Percentiles rank a stretch among this genome's conserved stretches.
Evolutionary conservation across 2,329 filamentous ascomycete genomes (phyloP).

Genomic region (Penicillium sp.): DNA sequence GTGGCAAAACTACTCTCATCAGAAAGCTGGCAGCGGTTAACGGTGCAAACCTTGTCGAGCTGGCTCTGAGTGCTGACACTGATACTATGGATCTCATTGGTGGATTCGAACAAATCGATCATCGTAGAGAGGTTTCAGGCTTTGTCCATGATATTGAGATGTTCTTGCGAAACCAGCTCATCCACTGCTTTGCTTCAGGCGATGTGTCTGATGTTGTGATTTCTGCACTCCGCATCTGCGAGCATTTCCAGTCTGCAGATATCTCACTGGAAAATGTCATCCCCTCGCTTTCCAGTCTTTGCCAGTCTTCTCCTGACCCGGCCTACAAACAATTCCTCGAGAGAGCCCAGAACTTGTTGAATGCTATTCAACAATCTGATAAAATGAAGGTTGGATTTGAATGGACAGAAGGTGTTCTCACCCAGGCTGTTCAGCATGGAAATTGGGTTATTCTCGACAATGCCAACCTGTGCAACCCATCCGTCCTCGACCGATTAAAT

Average conservation of each 20-base stretch:
- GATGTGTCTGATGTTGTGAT: conserved; percentile 21
- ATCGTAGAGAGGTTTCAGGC: conserved; percentile 67
- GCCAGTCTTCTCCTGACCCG: conserved; percentile 44
- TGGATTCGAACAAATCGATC: conserved; percentile 92
- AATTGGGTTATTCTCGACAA: conserved; percentile 96
- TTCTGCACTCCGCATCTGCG: conserved; percentile 32
- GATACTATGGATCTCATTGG: conserved; percentile 97
- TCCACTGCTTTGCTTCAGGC: conserved; percentile 28
- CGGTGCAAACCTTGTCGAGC: conserved; percentile 73
- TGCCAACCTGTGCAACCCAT: conserved; percentile 92
- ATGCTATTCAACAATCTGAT: conserved; percentile 57
- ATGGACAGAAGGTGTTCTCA: conserved; percentile 91
- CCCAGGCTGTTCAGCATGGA: conserved; percentile 79
- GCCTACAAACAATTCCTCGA: conserved; percentile 50
- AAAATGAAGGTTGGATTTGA: conserved; percentile 74
- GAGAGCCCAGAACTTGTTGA: conserved; percentile 51
- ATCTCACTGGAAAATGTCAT: conserved; percentile 31
- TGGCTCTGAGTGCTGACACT: conserved; percentile 90
- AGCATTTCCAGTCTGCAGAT: conserved; percentile 29
- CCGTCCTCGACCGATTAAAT: conserved; percentile 90
- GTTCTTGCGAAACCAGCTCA: conserved; percentile 48
- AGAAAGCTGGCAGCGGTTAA: conserved; percentile 74
- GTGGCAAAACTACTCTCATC: conserved; percentile 80
- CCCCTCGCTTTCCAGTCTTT: conserved; percentile 34
- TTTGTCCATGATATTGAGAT: conserved; percentile 54